Base-by-base conservation (phyloP, 306 rosid genomes). In the Quercus agrifolia region DNA sequence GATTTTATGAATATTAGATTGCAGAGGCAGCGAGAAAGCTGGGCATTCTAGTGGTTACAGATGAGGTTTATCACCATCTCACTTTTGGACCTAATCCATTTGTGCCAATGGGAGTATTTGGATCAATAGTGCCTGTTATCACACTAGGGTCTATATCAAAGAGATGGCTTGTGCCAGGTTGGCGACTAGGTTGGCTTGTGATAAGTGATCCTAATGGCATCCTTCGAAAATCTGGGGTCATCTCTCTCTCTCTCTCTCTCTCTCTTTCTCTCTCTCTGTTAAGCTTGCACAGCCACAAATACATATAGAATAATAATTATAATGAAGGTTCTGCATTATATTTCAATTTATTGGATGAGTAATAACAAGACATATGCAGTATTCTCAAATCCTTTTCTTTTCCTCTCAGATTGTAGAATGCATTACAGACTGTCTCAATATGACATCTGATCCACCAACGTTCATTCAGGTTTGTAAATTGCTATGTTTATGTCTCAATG, bases 141-240 rank as follows among this genome's bases (percentile, higher is more conserved):
- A 88, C 91, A 25, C 83, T 88, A 8, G 89, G 91, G 38, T 85
- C 89, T 73, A 57, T 88, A 35, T 88, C 91, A 25, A 85, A 85
- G 89, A 80, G 82, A 62, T 88, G 82, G 84, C 2, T 46, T 9
- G 81, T 84, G 20, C 91, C 91, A 6, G 89, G 91, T 28, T 88
- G 91, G 91, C 77, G 91, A 68, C 78, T 87, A 20, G 91, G 91
- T 21, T 87, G 91, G 91, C 77, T 85, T 72, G 82, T 81, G 25
- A 56, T 63, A 5, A 71, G 46, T 19, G 91, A 88, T 73, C 87
- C 87, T 5, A 78, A 80, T n/a, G 59, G 77, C 66, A 59, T 88
- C 66, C 78, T 88, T 5, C 5, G 15, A 8, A 85, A 80, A 52
- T 44, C 63, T n/a, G 89, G 89, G 87, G 91, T 87, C 6, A 31